Evolutionary conservation across 164 flowering plant species (phyloP).

Genomic region (Chimonanthus praecox): DNA sequence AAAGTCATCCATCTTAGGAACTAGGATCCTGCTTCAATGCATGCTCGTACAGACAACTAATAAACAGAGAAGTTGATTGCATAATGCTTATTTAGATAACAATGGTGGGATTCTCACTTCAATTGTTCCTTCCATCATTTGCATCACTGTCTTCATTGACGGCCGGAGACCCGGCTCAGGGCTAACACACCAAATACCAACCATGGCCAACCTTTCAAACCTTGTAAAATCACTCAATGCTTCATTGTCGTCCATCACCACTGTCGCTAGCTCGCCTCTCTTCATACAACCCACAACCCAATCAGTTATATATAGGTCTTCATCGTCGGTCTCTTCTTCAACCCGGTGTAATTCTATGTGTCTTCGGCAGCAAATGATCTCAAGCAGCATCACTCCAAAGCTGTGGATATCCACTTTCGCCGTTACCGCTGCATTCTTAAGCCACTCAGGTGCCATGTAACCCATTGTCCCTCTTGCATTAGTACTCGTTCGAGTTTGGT

Average conservation of each 20-base stretch:
- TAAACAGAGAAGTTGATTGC: background rate
- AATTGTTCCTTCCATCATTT: constrained; percentile 39
- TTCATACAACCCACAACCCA: constrained; percentile 17
- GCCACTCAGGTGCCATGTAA: constrained; percentile 25
- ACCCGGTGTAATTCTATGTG: constrained; percentile 8
- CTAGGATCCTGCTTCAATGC: background rate
- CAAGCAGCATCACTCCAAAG: constrained; percentile 23
- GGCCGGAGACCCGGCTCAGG: constrained; percentile 40
- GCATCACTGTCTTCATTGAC: constrained; percentile 31
- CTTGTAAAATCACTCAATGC: constrained; percentile 10
- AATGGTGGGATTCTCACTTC: constrained; percentile 27
- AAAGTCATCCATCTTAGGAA: too few relatives aligned
- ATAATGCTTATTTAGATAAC: background rate
- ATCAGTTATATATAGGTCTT: constrained; percentile 12
- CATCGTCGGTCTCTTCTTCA: constrained; percentile 3
- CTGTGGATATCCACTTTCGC: constrained; percentile 24
- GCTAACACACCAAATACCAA: constrained; percentile 42
- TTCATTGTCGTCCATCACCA: constrained; percentile 13
- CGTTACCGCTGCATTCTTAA: constrained; percentile 15
- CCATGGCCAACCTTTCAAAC: constrained; percentile 31
- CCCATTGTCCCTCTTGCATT: constrained; percentile 20
- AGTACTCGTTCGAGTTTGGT: constrained; percentile 18
- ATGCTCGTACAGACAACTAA: background rate
- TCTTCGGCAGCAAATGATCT: constrained; percentile 25
- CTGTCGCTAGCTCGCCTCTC: constrained; percentile 1